Base-by-base conservation (phyloP, 2,329 filamentous ascomycete species). In the Aspergillus alliaceus region DNA sequence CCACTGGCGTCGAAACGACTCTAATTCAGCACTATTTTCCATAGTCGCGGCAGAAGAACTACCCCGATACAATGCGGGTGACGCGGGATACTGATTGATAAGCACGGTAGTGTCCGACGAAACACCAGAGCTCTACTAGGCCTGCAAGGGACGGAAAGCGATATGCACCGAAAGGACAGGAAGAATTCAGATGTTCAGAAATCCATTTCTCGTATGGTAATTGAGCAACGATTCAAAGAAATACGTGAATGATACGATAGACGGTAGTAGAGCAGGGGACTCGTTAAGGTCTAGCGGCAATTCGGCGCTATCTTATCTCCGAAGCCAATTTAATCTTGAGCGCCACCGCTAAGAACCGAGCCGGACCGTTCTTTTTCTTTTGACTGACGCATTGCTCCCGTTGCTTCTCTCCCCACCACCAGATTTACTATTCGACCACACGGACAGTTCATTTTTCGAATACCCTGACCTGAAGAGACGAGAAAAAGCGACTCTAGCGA, bases 1-100 rank as follows among this genome's bases (percentile, higher is more conserved):
- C 93, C 93, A 97, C 80, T 91, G 84, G 69, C 86, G 84, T 63
- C 93, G 88, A 77, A 97, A 97, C 46, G 84, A 87, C 74, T 96
- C 91, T 59, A 97, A 84, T 74, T 96, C 92, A 51, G 87, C 82
- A 71, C 85, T 82, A 63, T 78, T 73, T 34, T 68, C 71, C 75
- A 78, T 78, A 42, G 58, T 70, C 57, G 58, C 53, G 53, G 52
- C 37, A 31, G 49, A 9, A 31, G 6, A 32, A 29, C 20, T 44
- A 20, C 55, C 53, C 37, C 34, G 57, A 53, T 65, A 53, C 22
- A 59, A 67, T 73, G 56, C 65, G 56, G 63, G 46, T 22, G 48
- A 54, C 56, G 46, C n/a, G 54, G 37, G 56, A 50, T 49, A n/a
- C 54, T 57, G 64, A 64, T 63, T 61, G 60, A 64, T 64, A 64